A percentile compares a stretch with the other conserved stretches of the same genome.
Conservation (phyloP, 257 asterid species). For the Forsythia suspensa region DNA sequence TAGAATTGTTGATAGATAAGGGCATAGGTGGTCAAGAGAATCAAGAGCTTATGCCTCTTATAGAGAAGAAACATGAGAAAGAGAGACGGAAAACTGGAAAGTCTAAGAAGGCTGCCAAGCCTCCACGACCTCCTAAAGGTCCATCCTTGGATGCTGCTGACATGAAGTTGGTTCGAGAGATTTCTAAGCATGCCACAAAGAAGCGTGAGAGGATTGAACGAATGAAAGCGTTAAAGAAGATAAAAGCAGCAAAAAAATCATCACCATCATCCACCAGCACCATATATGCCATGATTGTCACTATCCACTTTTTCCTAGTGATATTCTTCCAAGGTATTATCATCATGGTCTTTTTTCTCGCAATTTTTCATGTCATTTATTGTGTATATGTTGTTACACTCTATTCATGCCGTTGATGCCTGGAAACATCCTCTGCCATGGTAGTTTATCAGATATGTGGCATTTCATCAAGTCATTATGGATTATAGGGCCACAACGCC, state of each 20-base stretch:
- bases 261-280: constrained; percentile 4
- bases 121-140: constrained; percentile 71
- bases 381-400: background rate
- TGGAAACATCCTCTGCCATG: background rate
- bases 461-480: background rate
- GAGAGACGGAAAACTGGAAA: constrained; percentile 32
- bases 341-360: background rate
- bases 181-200: constrained; percentile 40
- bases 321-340: constrained; percentile 60
- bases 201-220: constrained; percentile 54
- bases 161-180: constrained; percentile 51
- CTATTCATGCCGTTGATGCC: background rate
- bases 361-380: background rate
- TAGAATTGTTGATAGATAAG: constrained; percentile 28
- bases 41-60: constrained; percentile 21
- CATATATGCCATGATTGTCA: constrained; percentile 48
- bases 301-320: constrained; percentile 52
- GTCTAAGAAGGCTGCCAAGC: constrained; percentile 43
- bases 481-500: background rate
- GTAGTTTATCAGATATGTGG: background rate
- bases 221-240: constrained; percentile 46
- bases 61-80: constrained; percentile 24
- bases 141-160: constrained; percentile 63
- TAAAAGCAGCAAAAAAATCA: constrained; percentile 31
- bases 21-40: constrained; percentile 17